A percentile compares a stretch with the other conserved stretches of the same genome.
Conservation (phyloP, 352 stramenopile genomes). For the Pythium brachiatum region DNA sequence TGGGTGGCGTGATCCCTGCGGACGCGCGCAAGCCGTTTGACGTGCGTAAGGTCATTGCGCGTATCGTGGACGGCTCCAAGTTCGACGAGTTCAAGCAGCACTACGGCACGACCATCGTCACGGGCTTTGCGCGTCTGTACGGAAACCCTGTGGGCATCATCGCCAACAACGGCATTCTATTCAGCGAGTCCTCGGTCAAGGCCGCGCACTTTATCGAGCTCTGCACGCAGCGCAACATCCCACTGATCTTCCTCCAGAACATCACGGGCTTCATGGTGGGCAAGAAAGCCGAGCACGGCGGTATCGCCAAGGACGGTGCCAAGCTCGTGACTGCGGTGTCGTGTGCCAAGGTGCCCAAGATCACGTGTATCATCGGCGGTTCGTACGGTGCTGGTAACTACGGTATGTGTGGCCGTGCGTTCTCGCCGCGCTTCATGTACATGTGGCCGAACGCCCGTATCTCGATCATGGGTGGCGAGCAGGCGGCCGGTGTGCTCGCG, state of each 20-base stretch:
- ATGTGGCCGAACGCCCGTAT: constrained; percentile 98
- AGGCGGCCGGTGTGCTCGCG: constrained; percentile 95
- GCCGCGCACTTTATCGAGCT: constrained; percentile 98
- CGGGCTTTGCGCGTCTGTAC: constrained; percentile 95
- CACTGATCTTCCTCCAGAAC: constrained; percentile 98
- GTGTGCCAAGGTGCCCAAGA: constrained; percentile 95
- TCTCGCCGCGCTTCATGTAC: constrained; percentile 96
- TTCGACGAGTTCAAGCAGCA: constrained; percentile 98
- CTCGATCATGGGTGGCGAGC: constrained; percentile 97
- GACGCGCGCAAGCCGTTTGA: constrained; percentile 96
- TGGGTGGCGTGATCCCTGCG: constrained; percentile 92
- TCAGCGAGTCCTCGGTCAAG: constrained; percentile 92
- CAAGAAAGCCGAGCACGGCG: constrained; percentile 95
- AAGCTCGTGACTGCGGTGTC: constrained; percentile 96
- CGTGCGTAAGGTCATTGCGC: constrained; percentile 94
- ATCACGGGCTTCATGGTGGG: constrained; percentile 98
- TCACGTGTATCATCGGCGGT: constrained; percentile 96
- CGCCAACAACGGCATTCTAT: constrained; percentile 98
- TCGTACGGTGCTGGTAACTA: constrained; percentile 97
- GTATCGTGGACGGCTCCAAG: constrained; percentile 94
- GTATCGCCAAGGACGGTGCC: constrained; percentile 96
- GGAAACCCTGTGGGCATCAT: constrained; percentile 95
- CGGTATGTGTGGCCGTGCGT: constrained; percentile 97
- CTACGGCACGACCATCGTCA: constrained; percentile 97
- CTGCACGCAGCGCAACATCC: constrained; percentile 94